A percentile compares a stretch with the other conserved stretches of the same genome.
Evolutionary conservation across 106 monocot genomes (phyloP).

Genomic region (Dactylorhiza incarnata): DNA sequence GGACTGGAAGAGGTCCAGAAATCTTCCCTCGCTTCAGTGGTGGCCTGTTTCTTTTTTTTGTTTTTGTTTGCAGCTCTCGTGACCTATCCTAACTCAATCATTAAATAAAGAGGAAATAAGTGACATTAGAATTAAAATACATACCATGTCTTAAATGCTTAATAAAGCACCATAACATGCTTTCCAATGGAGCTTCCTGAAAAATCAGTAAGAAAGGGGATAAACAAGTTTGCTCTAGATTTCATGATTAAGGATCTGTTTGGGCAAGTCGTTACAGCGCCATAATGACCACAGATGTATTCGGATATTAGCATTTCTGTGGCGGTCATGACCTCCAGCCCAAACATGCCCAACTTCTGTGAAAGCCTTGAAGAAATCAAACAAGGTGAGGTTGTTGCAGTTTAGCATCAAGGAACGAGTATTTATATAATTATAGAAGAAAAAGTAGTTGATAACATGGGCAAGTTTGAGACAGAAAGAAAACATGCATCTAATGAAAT

Average conservation of each 20-base stretch:
- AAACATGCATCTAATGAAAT: neutral
- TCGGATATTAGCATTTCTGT: no score
- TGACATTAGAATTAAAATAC: neutral
- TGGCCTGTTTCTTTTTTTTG: slow-evolving; percentile 8
- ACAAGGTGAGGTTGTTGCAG: neutral
- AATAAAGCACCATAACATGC: neutral
- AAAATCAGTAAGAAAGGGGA: neutral
- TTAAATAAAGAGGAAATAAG: neutral
- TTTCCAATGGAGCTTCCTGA: neutral
- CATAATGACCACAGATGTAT: no score
- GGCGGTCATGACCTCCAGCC: no score
- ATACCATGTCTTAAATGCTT: neutral
- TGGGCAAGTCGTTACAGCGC: no score
- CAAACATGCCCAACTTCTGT: neutral
- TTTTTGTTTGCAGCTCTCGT: neutral
- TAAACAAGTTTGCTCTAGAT: neutral
- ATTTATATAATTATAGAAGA: neutral
- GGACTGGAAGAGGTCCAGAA: slow-evolving; percentile 10
- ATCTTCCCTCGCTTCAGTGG: slow-evolving; percentile 13
- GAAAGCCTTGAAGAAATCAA: neutral
- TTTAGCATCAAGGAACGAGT: neutral
- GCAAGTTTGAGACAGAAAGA: neutral
- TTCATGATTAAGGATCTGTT: neutral
- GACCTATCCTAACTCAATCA: slow-evolving; percentile 2
- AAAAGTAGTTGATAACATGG: neutral